Base-by-base conservation (phyloP, 202 grass and related monocot species). In the Musa balbisiana region DNA sequence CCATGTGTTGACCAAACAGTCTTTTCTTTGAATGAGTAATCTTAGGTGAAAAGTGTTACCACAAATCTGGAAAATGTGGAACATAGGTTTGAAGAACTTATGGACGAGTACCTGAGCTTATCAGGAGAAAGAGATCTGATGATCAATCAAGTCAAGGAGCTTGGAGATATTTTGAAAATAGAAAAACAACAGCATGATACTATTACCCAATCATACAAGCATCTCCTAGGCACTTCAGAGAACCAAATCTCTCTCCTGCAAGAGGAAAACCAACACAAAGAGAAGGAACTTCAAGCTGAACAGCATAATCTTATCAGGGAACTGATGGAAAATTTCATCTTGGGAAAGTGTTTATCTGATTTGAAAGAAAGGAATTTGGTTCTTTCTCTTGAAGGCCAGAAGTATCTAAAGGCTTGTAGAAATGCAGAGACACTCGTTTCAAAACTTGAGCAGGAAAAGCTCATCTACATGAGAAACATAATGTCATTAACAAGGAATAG, bases 41-140 rank as follows among this genome's bases (percentile, higher is more conserved):
- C 62, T 85, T 87, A 99, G 95, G 53, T 99, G 73, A 80, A 88
- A 90, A 90, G 76, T 64, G 76, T 88, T 76, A 80, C 76, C 81
- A 13, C 83, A 49, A 73, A 66, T 64, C 80, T 85, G 80, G 86
- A 92, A 81, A 73, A 78, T 77, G 69, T 95, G 74, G 91, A 94
- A 84, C 68, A 76, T 77, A 87, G 73, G 73, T 85, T 86, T 77
- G 74, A 84, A 0, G 65, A 84, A 77, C 52, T 97, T 53, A 79
- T 80, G 86, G 68, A 80, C 22, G 84, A 83, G 53, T 74, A 89
- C 49, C 84, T 81, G 49, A 86, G 77, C 86, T 78, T 89, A 56
- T 88, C 72, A 56, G 83, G 64, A 80, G 88, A 93, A 51, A 98
- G 87, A 70, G 80, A 93, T 89, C 66, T 84, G 51, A 84, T 77